phyloP scores from a whole-genome alignment of 441 rosid genomes.

The Syzygium malaccense region DNA sequence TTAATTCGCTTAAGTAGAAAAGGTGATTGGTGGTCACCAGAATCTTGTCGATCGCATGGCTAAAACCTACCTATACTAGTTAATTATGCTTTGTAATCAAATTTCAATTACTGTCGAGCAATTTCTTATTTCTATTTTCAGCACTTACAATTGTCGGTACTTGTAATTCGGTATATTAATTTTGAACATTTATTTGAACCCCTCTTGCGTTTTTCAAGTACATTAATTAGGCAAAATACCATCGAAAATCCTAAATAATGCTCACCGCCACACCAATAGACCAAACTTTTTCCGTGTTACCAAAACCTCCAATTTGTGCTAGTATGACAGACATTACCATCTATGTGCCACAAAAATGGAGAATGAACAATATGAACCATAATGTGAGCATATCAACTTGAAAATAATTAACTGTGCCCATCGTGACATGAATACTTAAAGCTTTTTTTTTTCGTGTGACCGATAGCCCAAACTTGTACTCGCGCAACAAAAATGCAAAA shows the following conservation, averaged over 20 bases:
- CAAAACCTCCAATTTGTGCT: neutral
- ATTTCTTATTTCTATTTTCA: neutral
- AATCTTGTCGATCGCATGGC: neutral
- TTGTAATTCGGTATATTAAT: neutral
- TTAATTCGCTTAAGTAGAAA: neutral
- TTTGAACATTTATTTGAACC: neutral
- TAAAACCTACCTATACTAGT: neutral
- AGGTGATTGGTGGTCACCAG: neutral
- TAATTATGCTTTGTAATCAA: neutral
- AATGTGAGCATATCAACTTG: neutral
- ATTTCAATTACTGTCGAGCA: neutral
- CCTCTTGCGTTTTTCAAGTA: neutral
- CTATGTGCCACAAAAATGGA: neutral
- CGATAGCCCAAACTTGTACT: neutral
- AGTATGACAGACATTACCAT: neutral
- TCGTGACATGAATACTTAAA: neutral
- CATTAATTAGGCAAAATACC: neutral
- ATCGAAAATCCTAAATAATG: neutral
- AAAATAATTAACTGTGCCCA: neutral
- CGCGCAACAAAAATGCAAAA: neutral
- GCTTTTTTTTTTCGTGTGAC: neutral
- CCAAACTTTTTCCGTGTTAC: neutral
- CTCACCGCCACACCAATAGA: fast-evolving
- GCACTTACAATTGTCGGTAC: neutral
- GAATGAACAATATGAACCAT: neutral